Evolutionary conservation across 2,329 filamentous ascomycete species (phyloP).

Genomic region (Tolypocladium album): DNA sequence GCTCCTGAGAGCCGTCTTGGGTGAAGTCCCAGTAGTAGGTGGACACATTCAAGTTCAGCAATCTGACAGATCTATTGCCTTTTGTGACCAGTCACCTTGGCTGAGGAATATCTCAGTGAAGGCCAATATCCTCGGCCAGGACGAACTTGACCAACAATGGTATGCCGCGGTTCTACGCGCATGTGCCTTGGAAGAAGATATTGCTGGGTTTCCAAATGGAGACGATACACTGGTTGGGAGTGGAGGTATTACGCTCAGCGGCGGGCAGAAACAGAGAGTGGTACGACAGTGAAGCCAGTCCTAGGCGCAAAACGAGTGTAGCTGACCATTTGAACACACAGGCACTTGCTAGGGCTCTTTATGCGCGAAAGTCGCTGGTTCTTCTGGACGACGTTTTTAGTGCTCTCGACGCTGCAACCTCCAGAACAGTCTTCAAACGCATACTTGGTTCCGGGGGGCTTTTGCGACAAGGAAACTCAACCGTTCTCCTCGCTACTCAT

Average conservation of each 20-base stretch:
- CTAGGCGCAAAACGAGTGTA: too few relatives aligned
- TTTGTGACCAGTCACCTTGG: background rate
- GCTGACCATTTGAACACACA: constrained; percentile 3
- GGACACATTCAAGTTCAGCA: background rate
- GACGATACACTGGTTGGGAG: constrained; percentile 26
- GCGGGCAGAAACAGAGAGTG: constrained; percentile 31
- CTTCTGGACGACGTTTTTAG: constrained; percentile 37
- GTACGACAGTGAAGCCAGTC: constrained; percentile 10
- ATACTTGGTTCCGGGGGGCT: constrained; percentile 30
- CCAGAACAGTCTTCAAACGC: constrained; percentile 27
- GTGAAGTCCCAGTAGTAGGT: background rate
- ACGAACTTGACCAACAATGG: constrained; percentile 15
- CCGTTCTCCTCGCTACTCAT: constrained; percentile 32
- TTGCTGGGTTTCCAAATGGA: constrained; percentile 17
- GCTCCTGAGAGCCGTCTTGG: background rate
- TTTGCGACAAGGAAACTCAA: constrained; percentile 22
- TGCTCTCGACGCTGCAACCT: constrained; percentile 32
- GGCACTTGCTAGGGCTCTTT: constrained; percentile 35
- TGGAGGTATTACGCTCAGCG: constrained; percentile 29
- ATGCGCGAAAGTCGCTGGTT: constrained; percentile 24
- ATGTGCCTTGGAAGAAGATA: constrained; percentile 23
- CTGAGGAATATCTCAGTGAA: background rate
- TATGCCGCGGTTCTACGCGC: constrained; percentile 16
- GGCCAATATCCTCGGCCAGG: constrained; percentile 1
- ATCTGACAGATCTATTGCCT: background rate